phyloP scores from a whole-genome alignment of 116 monocot species.

The Phalaenopsis hybrid region DNA sequence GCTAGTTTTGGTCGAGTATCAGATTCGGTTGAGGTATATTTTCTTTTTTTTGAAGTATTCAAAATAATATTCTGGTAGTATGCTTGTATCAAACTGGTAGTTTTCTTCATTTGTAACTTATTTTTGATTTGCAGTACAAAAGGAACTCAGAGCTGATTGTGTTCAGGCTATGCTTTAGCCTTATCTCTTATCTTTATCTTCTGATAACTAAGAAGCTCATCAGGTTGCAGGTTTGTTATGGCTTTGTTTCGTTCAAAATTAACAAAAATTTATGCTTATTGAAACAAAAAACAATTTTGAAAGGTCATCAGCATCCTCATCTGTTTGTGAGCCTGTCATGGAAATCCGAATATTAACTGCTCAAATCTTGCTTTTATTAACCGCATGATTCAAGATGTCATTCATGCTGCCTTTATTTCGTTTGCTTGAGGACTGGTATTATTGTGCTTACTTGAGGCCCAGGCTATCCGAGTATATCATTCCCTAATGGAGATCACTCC shows the following conservation, averaged over 20 bases:
- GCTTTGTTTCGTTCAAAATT: neutral
- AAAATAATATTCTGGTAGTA: neutral
- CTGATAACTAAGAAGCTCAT: slow-evolving; percentile 63
- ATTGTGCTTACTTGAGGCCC: too few relatives aligned
- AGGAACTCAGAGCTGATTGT: slow-evolving; percentile 49
- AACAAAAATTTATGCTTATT: neutral
- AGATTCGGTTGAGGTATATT: slow-evolving; percentile 43
- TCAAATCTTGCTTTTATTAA: too few relatives aligned
- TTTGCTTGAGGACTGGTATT: too few relatives aligned
- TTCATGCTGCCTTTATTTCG: too few relatives aligned
- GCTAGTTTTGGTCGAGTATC: slow-evolving; percentile 23
- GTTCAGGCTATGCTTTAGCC: slow-evolving; percentile 49
- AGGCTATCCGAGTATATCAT: too few relatives aligned
- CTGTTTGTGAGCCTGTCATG: too few relatives aligned
- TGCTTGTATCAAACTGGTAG: neutral
- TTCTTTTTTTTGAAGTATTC: neutral
- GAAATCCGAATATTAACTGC: too few relatives aligned
- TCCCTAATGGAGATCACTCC: too few relatives aligned
- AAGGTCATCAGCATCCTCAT: too few relatives aligned
- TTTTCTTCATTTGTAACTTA: neutral
- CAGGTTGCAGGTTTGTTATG: slow-evolving; percentile 48
- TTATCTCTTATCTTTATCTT: slow-evolving; percentile 70
- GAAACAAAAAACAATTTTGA: too few relatives aligned
- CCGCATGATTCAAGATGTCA: too few relatives aligned
- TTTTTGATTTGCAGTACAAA: slow-evolving; percentile 30